Conservation (phyloP, 2,329 filamentous ascomycete species). For the Aureobasidium sp. region DNA sequence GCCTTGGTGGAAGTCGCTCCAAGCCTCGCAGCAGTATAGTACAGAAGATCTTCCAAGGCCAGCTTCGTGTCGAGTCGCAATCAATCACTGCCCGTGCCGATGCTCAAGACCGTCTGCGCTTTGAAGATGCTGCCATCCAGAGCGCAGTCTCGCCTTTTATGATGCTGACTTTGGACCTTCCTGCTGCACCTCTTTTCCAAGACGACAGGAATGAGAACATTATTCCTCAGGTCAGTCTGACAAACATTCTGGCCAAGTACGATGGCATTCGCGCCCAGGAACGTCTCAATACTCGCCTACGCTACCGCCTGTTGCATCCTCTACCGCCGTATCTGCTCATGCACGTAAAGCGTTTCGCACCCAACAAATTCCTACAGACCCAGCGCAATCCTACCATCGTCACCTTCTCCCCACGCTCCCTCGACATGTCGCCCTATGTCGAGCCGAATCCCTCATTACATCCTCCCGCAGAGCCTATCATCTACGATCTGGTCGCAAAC, state of each 20-base stretch:
- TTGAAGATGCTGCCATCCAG: conserved; percentile 84
- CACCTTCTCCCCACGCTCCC: conserved; percentile 77
- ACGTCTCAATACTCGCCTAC: conserved; percentile 76
- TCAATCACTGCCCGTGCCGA: conserved; percentile 88
- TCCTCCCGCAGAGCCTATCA: conserved; percentile 71
- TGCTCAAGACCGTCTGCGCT: conserved; percentile 77
- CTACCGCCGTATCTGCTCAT: conserved; percentile 86
- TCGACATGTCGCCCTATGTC: conserved; percentile 86
- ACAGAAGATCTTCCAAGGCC: conserved; percentile 89
- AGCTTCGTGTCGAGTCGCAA: conserved; percentile 85
- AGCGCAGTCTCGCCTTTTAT: conserved; percentile 74
- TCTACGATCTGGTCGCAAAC: conserved; percentile 94
- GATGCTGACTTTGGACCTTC: conserved; percentile 87
- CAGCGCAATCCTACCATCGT: conserved; percentile 92
- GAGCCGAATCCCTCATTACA: conserved; percentile 72
- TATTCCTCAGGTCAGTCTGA: conserved; percentile 85
- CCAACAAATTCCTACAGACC: conserved; percentile 94
- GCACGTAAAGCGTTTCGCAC: conserved; percentile 94
- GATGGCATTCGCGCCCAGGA: conserved; percentile 84
- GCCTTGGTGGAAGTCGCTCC: conserved; percentile 80
- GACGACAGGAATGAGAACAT: conserved; percentile 92
- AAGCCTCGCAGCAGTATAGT: conserved; percentile 80
- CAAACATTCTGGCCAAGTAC: conserved; percentile 81
- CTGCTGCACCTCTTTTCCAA: conserved; percentile 87
- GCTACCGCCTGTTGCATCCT: conserved; percentile 83